Evolutionary conservation across 352 stramenopile species (phyloP).

Genomic region (Peronosclerospora sorghi): DNA sequence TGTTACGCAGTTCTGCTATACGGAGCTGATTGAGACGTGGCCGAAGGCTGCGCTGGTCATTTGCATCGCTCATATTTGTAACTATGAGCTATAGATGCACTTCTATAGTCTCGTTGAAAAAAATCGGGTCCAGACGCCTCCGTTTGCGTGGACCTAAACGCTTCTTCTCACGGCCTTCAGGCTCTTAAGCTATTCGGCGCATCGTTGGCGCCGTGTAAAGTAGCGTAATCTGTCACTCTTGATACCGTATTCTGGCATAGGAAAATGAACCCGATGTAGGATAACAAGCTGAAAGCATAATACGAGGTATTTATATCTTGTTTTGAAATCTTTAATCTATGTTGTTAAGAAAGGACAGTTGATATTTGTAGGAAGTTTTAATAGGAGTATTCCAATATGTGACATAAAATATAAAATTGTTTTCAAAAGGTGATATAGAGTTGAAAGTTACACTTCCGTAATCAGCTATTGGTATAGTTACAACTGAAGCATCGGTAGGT

Average conservation of each 20-base stretch:
- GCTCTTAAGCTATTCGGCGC: slow-evolving; percentile 3
- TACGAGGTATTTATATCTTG: background rate
- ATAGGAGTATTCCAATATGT: too few relatives aligned
- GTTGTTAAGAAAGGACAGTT: too few relatives aligned
- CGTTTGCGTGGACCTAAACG: slow-evolving; percentile 1
- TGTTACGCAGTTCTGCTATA: slow-evolving; percentile 63
- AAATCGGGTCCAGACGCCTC: background rate
- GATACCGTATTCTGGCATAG: background rate
- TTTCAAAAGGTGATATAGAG: too few relatives aligned
- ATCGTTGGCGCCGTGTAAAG: slow-evolving; percentile 7
- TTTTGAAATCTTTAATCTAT: background rate
- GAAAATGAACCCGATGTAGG: background rate
- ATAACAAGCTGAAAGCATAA: background rate
- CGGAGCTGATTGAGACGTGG: slow-evolving; percentile 41
- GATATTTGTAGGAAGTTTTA: too few relatives aligned
- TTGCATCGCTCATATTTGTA: slow-evolving; percentile 14
- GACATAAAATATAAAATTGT: too few relatives aligned
- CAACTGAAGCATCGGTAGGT: too few relatives aligned
- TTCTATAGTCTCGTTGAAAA: background rate
- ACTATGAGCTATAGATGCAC: background rate
- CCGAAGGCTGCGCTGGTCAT: slow-evolving; percentile 36
- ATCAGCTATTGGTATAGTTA: too few relatives aligned
- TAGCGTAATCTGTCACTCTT: slow-evolving; percentile 5
- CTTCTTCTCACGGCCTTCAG: slow-evolving; percentile 13
- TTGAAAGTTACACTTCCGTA: too few relatives aligned